Percentiles rank a stretch among this genome's conserved stretches.
phyloP scores from a whole-genome alignment of 2,329 filamentous ascomycete genomes.

The Fusarium sulawesiense region DNA sequence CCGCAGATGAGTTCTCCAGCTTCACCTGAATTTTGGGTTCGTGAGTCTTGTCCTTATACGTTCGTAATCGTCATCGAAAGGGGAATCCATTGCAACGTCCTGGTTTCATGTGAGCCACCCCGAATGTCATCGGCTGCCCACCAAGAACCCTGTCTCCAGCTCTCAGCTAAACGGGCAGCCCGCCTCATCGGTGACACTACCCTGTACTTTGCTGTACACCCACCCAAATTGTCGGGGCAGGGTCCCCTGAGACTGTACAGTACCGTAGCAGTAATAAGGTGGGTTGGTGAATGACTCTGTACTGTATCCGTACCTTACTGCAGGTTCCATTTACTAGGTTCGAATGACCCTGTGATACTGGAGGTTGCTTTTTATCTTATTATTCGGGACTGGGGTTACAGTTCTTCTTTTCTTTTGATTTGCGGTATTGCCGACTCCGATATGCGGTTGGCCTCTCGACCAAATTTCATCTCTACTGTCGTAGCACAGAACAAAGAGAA shows the following conservation, averaged over 20 bases:
- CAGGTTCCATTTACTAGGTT: neutral
- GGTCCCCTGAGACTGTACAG: slow-evolving; percentile 17
- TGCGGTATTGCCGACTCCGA: slow-evolving; percentile 8
- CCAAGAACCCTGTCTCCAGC: slow-evolving; percentile 32
- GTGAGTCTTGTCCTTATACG: slow-evolving; percentile 12
- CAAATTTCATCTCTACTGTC: neutral
- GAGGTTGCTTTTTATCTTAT: neutral
- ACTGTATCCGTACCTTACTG: neutral
- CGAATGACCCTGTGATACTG: neutral
- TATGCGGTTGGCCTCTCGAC: slow-evolving; percentile 1
- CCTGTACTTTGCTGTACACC: slow-evolving; percentile 14
- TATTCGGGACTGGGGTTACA: neutral
- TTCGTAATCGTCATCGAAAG: slow-evolving; percentile 34
- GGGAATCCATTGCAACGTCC: slow-evolving; percentile 18
- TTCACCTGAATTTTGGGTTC: slow-evolving; percentile 4
- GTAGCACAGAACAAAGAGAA: neutral
- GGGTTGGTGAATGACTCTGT: neutral
- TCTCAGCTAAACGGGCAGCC: slow-evolving; percentile 35
- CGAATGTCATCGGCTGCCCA: slow-evolving; percentile 35
- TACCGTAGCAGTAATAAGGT: neutral
- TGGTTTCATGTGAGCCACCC: slow-evolving; percentile 37
- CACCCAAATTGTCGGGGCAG: slow-evolving; percentile 7
- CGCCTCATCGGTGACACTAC: slow-evolving; percentile 38
- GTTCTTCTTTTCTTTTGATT: slow-evolving; percentile 7
- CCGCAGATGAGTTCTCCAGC: neutral